Evolutionary conservation across 352 stramenopile species (phyloP).

Genomic region (Globisporangium nagaii): DNA sequence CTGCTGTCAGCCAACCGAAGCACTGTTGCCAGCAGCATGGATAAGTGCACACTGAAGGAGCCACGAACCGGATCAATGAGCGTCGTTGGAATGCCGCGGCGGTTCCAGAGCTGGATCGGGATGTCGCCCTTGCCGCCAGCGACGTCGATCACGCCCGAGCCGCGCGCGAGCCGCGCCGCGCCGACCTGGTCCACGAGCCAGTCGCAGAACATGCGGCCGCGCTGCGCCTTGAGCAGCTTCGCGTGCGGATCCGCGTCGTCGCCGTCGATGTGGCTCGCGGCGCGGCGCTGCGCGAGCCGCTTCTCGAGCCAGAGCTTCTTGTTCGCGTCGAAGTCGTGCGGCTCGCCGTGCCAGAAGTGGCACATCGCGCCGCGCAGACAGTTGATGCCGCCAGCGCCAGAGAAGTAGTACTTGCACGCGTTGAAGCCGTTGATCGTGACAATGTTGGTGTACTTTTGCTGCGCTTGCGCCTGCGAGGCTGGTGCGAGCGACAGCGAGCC

Average conservation of each 20-base stretch:
- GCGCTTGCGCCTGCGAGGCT: conserved; percentile 35
- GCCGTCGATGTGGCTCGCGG: conserved; percentile 44
- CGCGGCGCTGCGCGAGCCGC: conserved; percentile 53
- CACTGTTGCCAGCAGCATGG: too few relatives aligned
- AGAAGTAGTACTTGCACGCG: conserved; percentile 86
- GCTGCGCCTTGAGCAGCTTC: conserved; percentile 69
- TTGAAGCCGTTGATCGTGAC: conserved; percentile 76
- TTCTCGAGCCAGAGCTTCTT: conserved; percentile 61
- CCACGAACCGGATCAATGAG: conserved; percentile 71
- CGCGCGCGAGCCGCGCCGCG: conserved; percentile 24
- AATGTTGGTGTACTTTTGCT: conserved; percentile 81
- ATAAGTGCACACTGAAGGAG: not conserved
- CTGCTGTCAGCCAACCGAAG: too few relatives aligned
- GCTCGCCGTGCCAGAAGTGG: conserved; percentile 75
- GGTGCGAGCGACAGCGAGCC: conserved; percentile 42
- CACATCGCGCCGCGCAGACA: conserved; percentile 63
- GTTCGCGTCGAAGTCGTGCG: conserved; percentile 60
- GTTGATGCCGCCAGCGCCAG: conserved; percentile 45
- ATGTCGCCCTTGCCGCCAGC: conserved; percentile 87
- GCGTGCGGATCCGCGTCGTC: conserved; percentile 56
- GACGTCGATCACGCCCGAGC: conserved; percentile 80
- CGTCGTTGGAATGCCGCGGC: conserved; percentile 69
- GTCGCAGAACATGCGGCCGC: conserved; percentile 71
- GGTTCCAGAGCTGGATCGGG: conserved; percentile 76
- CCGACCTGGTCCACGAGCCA: conserved; percentile 77